phyloP scores from a whole-genome alignment of 495 filamentous ascomycete genomes.

The Aspergillus diversus region DNA sequence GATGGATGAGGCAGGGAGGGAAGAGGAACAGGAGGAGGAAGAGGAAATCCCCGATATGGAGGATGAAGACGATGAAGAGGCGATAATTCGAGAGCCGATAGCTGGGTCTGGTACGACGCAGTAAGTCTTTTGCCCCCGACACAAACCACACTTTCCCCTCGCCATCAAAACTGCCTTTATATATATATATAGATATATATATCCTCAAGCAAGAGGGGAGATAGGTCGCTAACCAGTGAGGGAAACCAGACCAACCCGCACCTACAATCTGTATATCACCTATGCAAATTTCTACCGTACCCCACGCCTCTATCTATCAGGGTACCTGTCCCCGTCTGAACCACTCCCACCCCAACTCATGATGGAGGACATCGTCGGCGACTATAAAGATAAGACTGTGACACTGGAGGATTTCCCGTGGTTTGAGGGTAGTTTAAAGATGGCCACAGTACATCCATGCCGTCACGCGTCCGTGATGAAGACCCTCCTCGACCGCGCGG shows the following conservation, averaged over 20 bases:
- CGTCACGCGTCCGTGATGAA: constrained; percentile 98
- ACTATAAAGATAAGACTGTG: constrained; percentile 99
- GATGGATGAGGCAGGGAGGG: constrained; percentile 79
- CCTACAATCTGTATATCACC: constrained; percentile 96
- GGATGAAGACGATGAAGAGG: constrained; percentile 96
- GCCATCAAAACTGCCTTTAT: neutral
- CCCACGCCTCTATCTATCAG: constrained; percentile 92
- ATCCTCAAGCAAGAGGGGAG: neutral
- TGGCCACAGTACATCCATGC: constrained; percentile 93
- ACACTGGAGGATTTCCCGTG: constrained; percentile 97
- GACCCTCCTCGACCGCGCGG: constrained; percentile 90
- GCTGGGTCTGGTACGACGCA: constrained; percentile 60
- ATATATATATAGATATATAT: neutral
- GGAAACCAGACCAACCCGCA: constrained; percentile 70
- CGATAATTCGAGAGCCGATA: constrained; percentile 84
- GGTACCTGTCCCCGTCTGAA: constrained; percentile 78
- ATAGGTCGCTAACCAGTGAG: neutral
- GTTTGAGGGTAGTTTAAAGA: constrained; percentile 81
- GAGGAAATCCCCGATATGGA: constrained; percentile 98
- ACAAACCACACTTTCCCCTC: neutral
- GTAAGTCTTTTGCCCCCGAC: constrained; percentile 53
- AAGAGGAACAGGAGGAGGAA: constrained; percentile 74
- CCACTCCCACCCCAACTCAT: constrained; percentile 87
- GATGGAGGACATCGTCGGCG: constrained; percentile 99
- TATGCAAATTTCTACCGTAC: constrained; percentile 97